phyloP scores from a whole-genome alignment of 306 rosid species.

The Rosa multiflora region DNA sequence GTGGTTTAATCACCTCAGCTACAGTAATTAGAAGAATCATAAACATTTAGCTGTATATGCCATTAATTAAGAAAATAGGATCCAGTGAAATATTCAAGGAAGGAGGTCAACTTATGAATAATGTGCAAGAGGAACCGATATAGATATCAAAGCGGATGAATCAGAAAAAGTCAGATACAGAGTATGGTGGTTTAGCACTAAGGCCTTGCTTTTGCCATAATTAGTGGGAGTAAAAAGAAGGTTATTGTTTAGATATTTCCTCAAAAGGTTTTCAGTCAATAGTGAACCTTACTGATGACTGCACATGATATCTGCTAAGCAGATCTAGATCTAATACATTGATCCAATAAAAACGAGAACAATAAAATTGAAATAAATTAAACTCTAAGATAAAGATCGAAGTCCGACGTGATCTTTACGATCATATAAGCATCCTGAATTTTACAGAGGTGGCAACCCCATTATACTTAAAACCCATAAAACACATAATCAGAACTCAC shows the following conservation, averaged over 20 bases:
- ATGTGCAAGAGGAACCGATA: background rate
- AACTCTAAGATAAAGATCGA: background rate
- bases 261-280: background rate
- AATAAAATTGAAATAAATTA: background rate
- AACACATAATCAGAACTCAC: background rate
- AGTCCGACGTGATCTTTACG: background rate
- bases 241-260: background rate
- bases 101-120: background rate
- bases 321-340: constrained; percentile 2
- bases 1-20: background rate
- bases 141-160: background rate
- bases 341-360: constrained; percentile 1
- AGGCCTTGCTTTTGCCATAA: background rate
- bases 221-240: background rate
- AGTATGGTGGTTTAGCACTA: background rate
- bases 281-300: background rate
- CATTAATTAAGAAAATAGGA: background rate
- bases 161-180: background rate
- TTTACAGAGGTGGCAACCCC: background rate
- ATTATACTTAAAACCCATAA: background rate
- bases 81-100: background rate
- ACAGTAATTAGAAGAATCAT: background rate
- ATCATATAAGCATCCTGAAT: background rate
- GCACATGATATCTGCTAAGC: background rate
- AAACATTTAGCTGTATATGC: background rate